Base-by-base conservation (phyloP, 345 rosid genomes). In the Pugionium dolabratum region DNA sequence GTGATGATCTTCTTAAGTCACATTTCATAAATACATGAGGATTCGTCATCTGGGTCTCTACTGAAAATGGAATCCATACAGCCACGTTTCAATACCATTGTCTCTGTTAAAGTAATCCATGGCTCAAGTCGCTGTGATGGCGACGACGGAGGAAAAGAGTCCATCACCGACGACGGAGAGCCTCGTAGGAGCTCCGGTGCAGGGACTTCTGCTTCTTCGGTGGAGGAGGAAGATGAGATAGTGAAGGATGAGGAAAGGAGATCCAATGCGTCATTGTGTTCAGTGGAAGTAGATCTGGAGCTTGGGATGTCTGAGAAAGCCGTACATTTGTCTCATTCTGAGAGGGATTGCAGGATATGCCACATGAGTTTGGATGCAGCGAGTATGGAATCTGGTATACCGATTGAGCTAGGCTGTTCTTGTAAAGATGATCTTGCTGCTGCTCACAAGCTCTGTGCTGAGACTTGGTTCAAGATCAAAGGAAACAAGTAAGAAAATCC, bases 351-450 rank as follows among this genome's bases (percentile, higher is more conserved):
- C 60, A 82, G 97, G 88, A 91, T 91, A 77, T 91, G 97, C 69
- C 96, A 88, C 62, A 76, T 88, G 81, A 79, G 79, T 45, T 74
- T 86, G 54, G 94, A 86, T 70, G 79, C 80, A 47, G 41, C 78
- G 39, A 80, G 81, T 66, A 84, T 72, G 9, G 96, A 85, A 75
- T 80, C 86, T 25, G 93, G 88, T 4, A 47, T 78, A 31, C 81
- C 84, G 10, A 84, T 91, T 42, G 88, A 85, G 79, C 74, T 91
- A 47, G 97, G 97, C 1, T 91, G 97, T 64, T 88, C 91, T 50
- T 91, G 96, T 60, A 91, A 88, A 66, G 86, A 80, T 74, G 96
- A 91, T 83, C 75, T 91, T 64, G 96, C 91, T 76, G 84, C 87
- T 78, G 91, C 94, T 18, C 97, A 91, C 37, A 85, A 82, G 11